Base-by-base conservation (phyloP, 2,329 filamentous ascomycete species). In the Zasmidium angulare region DNA sequence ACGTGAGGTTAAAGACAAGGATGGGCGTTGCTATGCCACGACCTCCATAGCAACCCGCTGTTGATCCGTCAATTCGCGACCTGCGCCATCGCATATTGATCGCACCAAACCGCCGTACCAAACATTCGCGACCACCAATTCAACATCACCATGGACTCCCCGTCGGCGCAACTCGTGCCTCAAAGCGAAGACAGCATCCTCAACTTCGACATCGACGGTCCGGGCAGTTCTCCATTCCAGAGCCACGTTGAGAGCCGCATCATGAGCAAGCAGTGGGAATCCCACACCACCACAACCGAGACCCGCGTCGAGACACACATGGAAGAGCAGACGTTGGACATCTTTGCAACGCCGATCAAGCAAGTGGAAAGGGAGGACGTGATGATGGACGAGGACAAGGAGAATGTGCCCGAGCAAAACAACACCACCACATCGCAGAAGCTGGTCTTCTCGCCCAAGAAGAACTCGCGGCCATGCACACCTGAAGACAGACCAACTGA, bases 211-310 rank as follows among this genome's bases (percentile, higher is more conserved):
- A 73, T 78, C 47, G 66, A 70, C 50, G 68, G 68, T 19, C 75
- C 74, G 22, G 76, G 76, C 4, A 81, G 78, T 56, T 82, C 79
- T 40, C 80, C 80, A 14, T 82, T 81, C 66, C 68, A 79, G n/a
- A 71, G 75, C 46, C 74, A 80, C 55, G 67, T 81, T 53, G 76
- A 76, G 19, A 65, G 67, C 66, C 64, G 72, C 55, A 66, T 63
- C 11, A 57, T 69, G 17, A 73, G 68, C 65, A 68, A 69, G 63
- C 64, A 69, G 62, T 71, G 67, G 66, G 61, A 63, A 26, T 55
- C 63, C 56, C 56, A 54, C 17, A 50, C 50, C 31, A 53, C 64
- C 31, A 29, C n/a, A n/a, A n/a, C 26, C 36, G 36, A 43, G 36
- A 43, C 36, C 36, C 36, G 36, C 36, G 4, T 43, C 7, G 59